phyloP scores from a whole-genome alignment of 345 rosid species.

The Camelina laxa region DNA sequence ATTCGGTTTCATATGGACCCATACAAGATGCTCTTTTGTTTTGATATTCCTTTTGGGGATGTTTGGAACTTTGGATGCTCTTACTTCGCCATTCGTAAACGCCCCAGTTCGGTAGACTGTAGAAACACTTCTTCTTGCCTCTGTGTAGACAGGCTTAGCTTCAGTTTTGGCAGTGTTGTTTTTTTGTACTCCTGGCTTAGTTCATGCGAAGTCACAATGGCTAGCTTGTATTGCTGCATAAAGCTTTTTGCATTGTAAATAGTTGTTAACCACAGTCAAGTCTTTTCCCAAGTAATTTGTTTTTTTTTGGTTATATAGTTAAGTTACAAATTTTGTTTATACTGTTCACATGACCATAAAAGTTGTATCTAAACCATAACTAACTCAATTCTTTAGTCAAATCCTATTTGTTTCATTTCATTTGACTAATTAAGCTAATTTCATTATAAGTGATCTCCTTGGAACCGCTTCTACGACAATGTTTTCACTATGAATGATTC shows the following conservation, averaged over 20 bases:
- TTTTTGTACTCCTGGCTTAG: constrained; percentile 11
- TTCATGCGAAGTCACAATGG: constrained; percentile 4
- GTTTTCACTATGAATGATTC: too few relatives aligned
- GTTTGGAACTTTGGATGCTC: neutral
- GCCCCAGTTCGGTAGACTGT: neutral
- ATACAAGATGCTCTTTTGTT: neutral
- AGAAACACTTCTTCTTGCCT: too few relatives aligned
- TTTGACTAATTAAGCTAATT: neutral
- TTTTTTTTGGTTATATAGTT: neutral
- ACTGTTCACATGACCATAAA: neutral
- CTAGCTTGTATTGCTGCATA: constrained; percentile 12
- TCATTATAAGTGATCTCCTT: neutral
- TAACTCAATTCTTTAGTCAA: neutral
- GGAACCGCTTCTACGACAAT: too few relatives aligned
- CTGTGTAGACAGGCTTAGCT: neutral
- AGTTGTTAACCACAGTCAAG: neutral
- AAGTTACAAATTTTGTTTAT: neutral
- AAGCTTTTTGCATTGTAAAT: neutral
- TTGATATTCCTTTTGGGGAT: neutral
- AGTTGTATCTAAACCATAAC: neutral
- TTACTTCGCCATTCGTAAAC: neutral
- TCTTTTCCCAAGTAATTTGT: neutral
- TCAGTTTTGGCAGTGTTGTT: neutral
- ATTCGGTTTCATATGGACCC: constrained; percentile 1
- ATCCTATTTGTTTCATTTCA: neutral